phyloP scores from a whole-genome alignment of 2,329 filamentous ascomycete genomes.

The Trichophaea hybrida region DNA sequence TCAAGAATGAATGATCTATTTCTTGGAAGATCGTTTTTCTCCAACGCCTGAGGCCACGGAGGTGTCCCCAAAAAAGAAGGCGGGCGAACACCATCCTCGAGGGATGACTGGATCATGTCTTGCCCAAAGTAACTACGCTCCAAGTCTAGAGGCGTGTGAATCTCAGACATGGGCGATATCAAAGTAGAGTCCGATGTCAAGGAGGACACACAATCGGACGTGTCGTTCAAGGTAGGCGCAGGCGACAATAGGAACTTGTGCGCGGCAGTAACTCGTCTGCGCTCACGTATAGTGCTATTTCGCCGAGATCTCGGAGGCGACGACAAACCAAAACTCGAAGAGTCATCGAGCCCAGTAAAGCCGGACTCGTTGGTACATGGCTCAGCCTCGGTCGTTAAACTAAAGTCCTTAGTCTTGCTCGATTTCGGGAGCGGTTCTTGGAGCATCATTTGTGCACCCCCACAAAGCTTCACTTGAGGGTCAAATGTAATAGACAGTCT shows the following conservation, averaged over 20 bases:
- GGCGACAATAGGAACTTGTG: background rate
- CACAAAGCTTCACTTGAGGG: slow-evolving; percentile 25
- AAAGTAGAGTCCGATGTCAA: slow-evolving; percentile 24
- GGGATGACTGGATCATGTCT: background rate
- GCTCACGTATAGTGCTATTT: background rate
- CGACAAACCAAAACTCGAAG: background rate
- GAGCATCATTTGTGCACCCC: slow-evolving; percentile 21
- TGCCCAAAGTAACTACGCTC: background rate
- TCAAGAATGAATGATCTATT: background rate
- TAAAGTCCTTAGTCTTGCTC: background rate
- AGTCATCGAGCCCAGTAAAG: background rate
- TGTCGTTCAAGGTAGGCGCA: background rate
- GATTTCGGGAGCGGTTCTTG: slow-evolving; percentile 19
- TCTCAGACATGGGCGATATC: slow-evolving; percentile 22
- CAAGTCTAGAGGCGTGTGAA: slow-evolving; percentile 17
- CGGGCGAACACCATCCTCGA: background rate
- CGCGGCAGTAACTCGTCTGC: background rate
- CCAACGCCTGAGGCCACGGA: background rate
- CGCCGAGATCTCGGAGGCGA: background rate
- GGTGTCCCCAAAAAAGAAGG: background rate
- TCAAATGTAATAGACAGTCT: slow-evolving; percentile 27
- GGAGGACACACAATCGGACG: slow-evolving; percentile 18
- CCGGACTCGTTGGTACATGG: background rate
- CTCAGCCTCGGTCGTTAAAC: background rate
- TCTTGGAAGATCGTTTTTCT: background rate